Evolutionary conservation across 225 moss, liverwort and hornwort genomes (phyloP).

Genomic region (Takakia lepidozioides): DNA sequence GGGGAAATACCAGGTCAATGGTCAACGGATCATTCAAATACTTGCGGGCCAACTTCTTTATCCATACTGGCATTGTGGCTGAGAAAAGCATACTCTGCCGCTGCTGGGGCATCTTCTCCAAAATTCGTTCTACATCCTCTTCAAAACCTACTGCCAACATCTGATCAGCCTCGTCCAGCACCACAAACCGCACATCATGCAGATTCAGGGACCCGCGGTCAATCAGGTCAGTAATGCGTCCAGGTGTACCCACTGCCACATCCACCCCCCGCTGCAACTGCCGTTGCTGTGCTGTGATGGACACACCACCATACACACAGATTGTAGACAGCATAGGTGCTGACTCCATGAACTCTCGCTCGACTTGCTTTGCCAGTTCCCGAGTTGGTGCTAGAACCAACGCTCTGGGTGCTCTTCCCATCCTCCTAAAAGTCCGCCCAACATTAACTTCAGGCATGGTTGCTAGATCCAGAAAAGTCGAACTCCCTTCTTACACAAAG

Average conservation of each 20-base stretch:
- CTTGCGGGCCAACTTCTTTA: conserved; percentile 19
- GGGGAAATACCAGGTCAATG: conserved; percentile 32
- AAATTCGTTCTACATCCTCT: conserved; percentile 32
- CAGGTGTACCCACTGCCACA: conserved; percentile 30
- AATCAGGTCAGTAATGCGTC: conserved; percentile 32
- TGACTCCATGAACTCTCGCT: conserved; percentile 33
- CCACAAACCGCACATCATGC: conserved; percentile 21
- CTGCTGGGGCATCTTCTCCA: conserved; percentile 22
- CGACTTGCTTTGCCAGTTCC: conserved; percentile 35
- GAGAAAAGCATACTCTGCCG: conserved; percentile 38
- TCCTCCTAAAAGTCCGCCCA: conserved; percentile 6
- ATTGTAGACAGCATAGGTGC: conserved; percentile 28
- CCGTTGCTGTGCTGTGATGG: conserved; percentile 25
- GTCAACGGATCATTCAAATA: conserved; percentile 24
- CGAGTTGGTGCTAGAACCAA: conserved; percentile 32
- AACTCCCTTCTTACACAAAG: no score
- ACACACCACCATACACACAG: conserved; percentile 34
- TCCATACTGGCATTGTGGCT: conserved; percentile 32
- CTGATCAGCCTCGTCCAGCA: conserved; percentile 37
- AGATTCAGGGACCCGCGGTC: conserved; percentile 17
- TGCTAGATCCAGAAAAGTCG: no score
- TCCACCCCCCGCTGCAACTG: conserved; percentile 31
- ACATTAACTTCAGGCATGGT: neutral
- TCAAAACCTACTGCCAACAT: conserved; percentile 39
- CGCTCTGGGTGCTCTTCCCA: conserved; percentile 23